phyloP scores from a whole-genome alignment of 108 stramenopile genomes.

The Nitzschia putrida region DNA sequence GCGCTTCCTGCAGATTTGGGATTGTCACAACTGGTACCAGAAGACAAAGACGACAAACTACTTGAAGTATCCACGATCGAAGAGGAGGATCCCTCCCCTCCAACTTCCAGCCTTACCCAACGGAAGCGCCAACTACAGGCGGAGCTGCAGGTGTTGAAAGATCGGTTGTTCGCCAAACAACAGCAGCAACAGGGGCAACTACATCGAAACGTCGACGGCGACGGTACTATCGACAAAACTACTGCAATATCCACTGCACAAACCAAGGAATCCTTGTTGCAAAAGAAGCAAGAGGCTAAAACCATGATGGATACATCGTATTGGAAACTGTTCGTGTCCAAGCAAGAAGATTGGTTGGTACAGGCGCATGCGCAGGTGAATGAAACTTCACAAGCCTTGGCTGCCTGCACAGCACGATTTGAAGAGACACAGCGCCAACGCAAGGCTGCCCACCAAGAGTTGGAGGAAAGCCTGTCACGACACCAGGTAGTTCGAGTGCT shows the following conservation, averaged over 20 bases:
- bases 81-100: too few relatives aligned
- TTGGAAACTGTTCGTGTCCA: conserved; percentile 40
- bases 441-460: background rate
- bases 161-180: conserved; percentile 9
- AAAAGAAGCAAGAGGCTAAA: conserved; percentile 27
- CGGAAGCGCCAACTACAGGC: conserved; percentile 25
- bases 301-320: conserved; percentile 29
- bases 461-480: background rate
- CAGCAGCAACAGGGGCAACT: background rate
- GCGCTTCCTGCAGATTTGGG: too few relatives aligned
- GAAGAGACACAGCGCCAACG: background rate
- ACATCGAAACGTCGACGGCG: background rate
- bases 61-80: too few relatives aligned
- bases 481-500: too few relatives aligned
- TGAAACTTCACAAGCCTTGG: background rate
- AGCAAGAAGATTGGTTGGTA: conserved; percentile 29
- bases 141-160: conserved; percentile 26
- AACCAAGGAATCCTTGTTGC: conserved; percentile 15
- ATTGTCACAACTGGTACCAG: too few relatives aligned
- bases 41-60: too few relatives aligned
- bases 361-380: conserved; percentile 2
- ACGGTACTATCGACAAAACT: background rate
- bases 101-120: background rate
- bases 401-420: background rate
- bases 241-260: background rate